Evolutionary conservation across 148 eudicot species (phyloP), one percentile per base, ranked within the genome.

Genomic region (Camellia japonica): DNA sequence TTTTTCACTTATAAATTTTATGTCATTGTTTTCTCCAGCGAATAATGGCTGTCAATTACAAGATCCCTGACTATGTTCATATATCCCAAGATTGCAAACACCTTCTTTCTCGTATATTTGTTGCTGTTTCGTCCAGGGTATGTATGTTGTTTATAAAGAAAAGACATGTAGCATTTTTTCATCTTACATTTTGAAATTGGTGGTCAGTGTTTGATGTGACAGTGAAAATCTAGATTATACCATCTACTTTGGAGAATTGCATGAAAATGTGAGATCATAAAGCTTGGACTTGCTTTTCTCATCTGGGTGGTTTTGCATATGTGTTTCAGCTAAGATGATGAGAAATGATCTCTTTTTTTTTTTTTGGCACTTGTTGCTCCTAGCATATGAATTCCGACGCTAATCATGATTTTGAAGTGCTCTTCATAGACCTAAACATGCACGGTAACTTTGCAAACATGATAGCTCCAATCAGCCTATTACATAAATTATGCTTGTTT

Each of bases 11-110:
- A 43, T 66, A 43, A 71, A 71, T 47, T 69, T 16, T 70, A 76
- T 18, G 65, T 69, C 18, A 16, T 51, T 79, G 64, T 6, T 74
- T 70, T 87, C 62, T 84, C 14, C 90, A 94, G 98, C 85, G 91
- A 82, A 93, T 94, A 76, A 88, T 93, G 95, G 91, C 94, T 74
- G 91, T 93, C 73, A 93, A 94, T 70, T 94, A 91, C 85, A 93
- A 87, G 90, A 91, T 94, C 73, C 98, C 98, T 0, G 98, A 94
- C 79, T 93, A 93, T 80, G 97, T 94, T 78, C 98, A 91, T 82
- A 83, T 94, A 76, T 94, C 98, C 62, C 95, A 93, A 85, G 97
- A 90, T 55, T 94, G 98, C 63, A 89, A 85, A 67, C 93, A 90
- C 82, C 93, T 94, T 73, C 91, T 94, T 70, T 90, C 98, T 78